phyloP scores from a whole-genome alignment of 768 basidiomycete genomes.

The Tulasnella sp. region DNA sequence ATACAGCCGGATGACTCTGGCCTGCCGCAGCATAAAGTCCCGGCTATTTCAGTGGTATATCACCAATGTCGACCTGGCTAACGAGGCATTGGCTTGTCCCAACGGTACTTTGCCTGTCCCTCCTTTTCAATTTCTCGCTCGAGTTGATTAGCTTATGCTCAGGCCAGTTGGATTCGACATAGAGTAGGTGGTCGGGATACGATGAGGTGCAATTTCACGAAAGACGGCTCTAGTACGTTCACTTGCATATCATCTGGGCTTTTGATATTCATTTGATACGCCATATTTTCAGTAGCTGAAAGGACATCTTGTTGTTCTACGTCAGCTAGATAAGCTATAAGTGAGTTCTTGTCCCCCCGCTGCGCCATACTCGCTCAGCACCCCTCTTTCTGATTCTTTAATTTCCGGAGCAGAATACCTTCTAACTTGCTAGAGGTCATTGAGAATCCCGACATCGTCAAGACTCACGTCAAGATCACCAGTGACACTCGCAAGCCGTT shows the following conservation, averaged over 20 bases:
- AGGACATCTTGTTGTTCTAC: slow-evolving; percentile 49
- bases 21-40: no score
- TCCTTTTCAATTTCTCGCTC: not conserved
- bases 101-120: not conserved
- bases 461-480: no score
- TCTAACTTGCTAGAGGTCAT: slow-evolving; percentile 41
- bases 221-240: slow-evolving; percentile 12
- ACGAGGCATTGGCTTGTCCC: not conserved
- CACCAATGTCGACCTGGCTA: slow-evolving; percentile 1
- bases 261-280: not conserved
- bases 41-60: not conserved
- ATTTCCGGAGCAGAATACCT: slow-evolving; percentile 19
- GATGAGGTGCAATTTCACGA: no score
- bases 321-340: slow-evolving; percentile 53
- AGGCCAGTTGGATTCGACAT: slow-evolving; percentile 30
- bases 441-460: no score
- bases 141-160: not conserved
- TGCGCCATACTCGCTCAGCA: not conserved
- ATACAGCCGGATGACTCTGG: no score
- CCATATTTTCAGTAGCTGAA: slow-evolving; percentile 52
- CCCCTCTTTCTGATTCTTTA: not conserved
- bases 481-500: no score
- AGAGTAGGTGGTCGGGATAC: slow-evolving; percentile 23
- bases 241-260: no score
- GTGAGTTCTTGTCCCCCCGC: slow-evolving; percentile 24